Conservation (phyloP, 441 rosid genomes). For the Brassica balearica region DNA sequence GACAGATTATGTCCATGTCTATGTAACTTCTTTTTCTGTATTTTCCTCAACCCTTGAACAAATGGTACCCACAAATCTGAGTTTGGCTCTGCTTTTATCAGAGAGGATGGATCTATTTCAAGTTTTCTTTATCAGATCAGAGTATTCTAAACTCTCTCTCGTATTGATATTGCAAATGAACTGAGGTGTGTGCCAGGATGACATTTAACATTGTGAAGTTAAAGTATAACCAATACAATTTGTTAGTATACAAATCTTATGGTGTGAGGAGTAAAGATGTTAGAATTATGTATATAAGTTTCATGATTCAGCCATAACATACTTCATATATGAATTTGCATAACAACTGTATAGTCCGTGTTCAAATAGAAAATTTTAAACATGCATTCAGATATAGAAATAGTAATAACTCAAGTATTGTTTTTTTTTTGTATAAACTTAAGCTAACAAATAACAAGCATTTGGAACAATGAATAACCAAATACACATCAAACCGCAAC, state of each 20-base stretch:
- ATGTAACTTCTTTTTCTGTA: constrained; percentile 40
- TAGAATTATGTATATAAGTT: background rate
- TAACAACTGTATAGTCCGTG: background rate
- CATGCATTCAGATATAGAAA: background rate
- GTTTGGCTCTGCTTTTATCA: constrained; percentile 19
- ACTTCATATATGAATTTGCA: background rate
- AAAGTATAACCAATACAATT: background rate
- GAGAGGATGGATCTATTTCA: background rate
- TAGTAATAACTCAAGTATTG: background rate
- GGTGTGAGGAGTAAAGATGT: background rate
- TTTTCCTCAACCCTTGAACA: background rate
- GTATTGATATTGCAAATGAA: too few relatives aligned
- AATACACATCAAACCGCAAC: constrained; percentile 20
- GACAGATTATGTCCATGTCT: constrained; percentile 86
- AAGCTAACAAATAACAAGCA: background rate
- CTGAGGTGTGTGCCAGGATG: background rate
- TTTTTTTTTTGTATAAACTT: too few relatives aligned
- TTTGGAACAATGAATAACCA: background rate
- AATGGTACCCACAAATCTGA: background rate
- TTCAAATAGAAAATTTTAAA: too few relatives aligned
- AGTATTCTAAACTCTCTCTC: background rate
- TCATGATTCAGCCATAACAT: background rate
- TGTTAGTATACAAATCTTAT: background rate
- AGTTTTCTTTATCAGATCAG: background rate
- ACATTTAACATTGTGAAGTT: background rate